phyloP scores from a whole-genome alignment of 2,329 filamentous ascomycete genomes.

The Fusarium cyanostomum region DNA sequence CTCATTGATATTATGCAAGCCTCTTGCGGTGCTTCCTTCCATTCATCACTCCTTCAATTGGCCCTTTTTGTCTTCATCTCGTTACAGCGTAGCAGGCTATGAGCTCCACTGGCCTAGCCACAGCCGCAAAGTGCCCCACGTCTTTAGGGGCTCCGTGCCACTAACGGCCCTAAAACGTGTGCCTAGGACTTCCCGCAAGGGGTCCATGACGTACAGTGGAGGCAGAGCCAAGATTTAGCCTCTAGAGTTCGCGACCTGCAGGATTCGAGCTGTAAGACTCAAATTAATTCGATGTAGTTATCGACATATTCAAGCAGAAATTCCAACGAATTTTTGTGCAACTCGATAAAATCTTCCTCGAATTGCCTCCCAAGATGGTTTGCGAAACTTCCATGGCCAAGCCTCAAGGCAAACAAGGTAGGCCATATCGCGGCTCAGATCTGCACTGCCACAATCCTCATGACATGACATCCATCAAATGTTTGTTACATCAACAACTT shows the following conservation, averaged over 20 bases:
- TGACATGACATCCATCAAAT: conserved; percentile 15
- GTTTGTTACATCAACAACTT: background rate
- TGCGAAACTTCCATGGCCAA: conserved; percentile 30
- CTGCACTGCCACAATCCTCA: conserved; percentile 35
- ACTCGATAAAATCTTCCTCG: background rate
- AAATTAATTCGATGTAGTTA: background rate
- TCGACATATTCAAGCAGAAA: background rate
- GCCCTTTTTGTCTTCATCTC: conserved; percentile 27
- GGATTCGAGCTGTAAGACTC: background rate
- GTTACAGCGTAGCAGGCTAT: conserved; percentile 16
- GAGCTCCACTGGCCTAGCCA: conserved; percentile 37
- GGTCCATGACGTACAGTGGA: conserved; percentile 21
- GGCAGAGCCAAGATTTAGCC: background rate
- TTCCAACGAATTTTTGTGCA: background rate
- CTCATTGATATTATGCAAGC: conserved; percentile 1
- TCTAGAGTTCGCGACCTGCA: background rate
- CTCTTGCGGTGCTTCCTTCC: conserved; percentile 24
- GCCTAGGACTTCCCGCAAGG: conserved; percentile 6
- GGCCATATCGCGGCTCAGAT: conserved; percentile 7
- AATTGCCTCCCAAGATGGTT: conserved; percentile 17
- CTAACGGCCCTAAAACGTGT: conserved; percentile 15
- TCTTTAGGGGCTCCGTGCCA: conserved; percentile 13
- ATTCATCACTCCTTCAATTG: background rate
- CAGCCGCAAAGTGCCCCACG: conserved; percentile 35
- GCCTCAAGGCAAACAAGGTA: background rate